Evolutionary conservation across 805 yeast species (phyloP).

Genomic region (Ogataea paraovalis): DNA sequence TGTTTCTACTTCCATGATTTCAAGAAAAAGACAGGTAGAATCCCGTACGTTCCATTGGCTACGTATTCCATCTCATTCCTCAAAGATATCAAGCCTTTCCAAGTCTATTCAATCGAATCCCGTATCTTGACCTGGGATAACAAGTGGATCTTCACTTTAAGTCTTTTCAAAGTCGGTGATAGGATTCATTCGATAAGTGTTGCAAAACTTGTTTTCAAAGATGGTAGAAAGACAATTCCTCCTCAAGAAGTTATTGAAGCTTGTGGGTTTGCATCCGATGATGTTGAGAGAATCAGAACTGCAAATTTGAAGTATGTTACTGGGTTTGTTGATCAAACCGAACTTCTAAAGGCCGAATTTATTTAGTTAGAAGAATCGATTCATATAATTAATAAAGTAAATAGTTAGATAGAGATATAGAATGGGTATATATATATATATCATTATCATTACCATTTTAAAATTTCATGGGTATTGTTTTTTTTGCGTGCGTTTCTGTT

Average conservation of each 20-base stretch:
- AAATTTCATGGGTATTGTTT: not conserved
- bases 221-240: conserved; percentile 67
- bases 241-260: conserved; percentile 57
- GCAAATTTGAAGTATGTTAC: conserved; percentile 39
- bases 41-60: conserved; percentile 75
- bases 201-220: conserved; percentile 79
- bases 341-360: conserved; percentile 7
- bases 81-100: conserved; percentile 69
- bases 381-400: no score
- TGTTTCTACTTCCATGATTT: conserved; percentile 21
- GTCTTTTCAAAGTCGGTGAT: conserved; percentile 49
- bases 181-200: conserved; percentile 50
- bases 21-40: conserved; percentile 25
- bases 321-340: conserved; percentile 31
- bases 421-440: not conserved
- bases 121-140: conserved; percentile 77
- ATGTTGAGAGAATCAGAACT: conserved; percentile 39
- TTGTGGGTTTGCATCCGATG: conserved; percentile 54
- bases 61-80: conserved; percentile 63
- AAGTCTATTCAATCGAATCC: conserved; percentile 50
- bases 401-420: not conserved
- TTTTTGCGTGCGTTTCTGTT: not conserved
- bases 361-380: not conserved
- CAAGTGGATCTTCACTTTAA: conserved; percentile 76
- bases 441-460: not conserved